Evolutionary conservation across 1,139 yeast genomes (phyloP).

Genomic region (Suhomyces atakaporum): DNA sequence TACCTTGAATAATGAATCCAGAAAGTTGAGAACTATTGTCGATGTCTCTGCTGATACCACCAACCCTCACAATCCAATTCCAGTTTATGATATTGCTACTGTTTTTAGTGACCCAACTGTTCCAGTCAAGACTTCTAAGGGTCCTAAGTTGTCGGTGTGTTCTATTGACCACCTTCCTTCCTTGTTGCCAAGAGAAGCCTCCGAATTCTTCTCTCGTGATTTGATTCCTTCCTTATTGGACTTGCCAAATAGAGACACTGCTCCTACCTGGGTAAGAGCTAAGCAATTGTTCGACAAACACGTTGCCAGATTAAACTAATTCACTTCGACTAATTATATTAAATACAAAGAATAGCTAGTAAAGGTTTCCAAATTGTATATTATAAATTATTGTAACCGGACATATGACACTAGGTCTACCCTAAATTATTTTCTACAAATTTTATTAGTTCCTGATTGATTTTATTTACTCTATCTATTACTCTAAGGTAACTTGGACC

Average conservation of each 20-base stretch:
- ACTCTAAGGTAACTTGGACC: slow-evolving; percentile 60
- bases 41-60: slow-evolving; percentile 99
- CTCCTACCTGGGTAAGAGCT: slow-evolving; percentile 93
- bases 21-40: slow-evolving; percentile 87
- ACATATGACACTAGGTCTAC: no score
- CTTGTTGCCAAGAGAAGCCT: slow-evolving; percentile 92
- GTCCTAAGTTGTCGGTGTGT: slow-evolving; percentile 86
- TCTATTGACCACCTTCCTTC: slow-evolving; percentile 98
- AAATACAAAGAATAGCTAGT: background rate
- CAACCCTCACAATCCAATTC: slow-evolving; percentile 96
- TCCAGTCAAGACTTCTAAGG: slow-evolving; percentile 69
- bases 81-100: slow-evolving; percentile 87
- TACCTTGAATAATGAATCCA: slow-evolving; percentile 58
- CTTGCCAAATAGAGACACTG: slow-evolving; percentile 74
- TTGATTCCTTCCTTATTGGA: slow-evolving; percentile 84
- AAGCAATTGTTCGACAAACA: slow-evolving; percentile 80
- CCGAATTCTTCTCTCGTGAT: slow-evolving; percentile 85
- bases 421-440: background rate
- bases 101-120: slow-evolving; percentile 91
- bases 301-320: slow-evolving; percentile 56
- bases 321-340: slow-evolving; percentile 5
- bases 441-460: no score
- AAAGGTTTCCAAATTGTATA: no score
- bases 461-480: slow-evolving; percentile 13
- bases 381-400: no score